Evolutionary conservation across 31 red algal genomes (phyloP), one percentile per base, ranked within the genome.

Genomic region (Odonthalia washingtoniensis): DNA sequence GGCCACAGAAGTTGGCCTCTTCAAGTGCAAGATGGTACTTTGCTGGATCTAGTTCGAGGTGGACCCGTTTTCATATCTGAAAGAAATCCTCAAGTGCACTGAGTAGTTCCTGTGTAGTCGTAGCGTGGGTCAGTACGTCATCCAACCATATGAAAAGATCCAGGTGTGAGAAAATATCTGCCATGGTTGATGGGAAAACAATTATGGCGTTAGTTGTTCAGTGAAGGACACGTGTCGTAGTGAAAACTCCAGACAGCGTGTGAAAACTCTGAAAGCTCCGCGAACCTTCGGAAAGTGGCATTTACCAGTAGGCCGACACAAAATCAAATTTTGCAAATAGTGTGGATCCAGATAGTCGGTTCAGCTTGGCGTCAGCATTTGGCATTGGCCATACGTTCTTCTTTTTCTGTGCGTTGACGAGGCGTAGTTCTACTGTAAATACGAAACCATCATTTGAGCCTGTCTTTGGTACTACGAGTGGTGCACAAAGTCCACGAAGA

Each of bases 401-500:
- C 73, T 46, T 46, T 9, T 17, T 77, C 37, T 44, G 40, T 36
- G 66, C 46, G 33, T 80, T 85, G 0, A 65, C 70, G 4, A 64
- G 65, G 0, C 74, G 81, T 6, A 57, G 42, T 45, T 86, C 74
- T 17, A 86, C 75, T 27, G 82, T 86, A 61, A 85, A 86, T 45
- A 73, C 74, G 49, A 86, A 86, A 35, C 42, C 66, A 28, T 92
- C 74, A 36, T n/a, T n/a, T n/a, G n/a, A 17, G 53, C 89, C 81
- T 46, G 26, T 28, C 31, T 85, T 79, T 46, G 82, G 81, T 37
- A 92, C 82, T 35, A 86, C 80, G 46, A 84, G 67, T 43, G 78
- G 57, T 12, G 89, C 81, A 74, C 81, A 86, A 80, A 74, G 79
- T n/a, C 89, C 81, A 92, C 65, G 73, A 53, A 4, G 73, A 77